phyloP scores from a whole-genome alignment of 805 yeast genomes.

The Wickerhamiella alocasiicola region DNA sequence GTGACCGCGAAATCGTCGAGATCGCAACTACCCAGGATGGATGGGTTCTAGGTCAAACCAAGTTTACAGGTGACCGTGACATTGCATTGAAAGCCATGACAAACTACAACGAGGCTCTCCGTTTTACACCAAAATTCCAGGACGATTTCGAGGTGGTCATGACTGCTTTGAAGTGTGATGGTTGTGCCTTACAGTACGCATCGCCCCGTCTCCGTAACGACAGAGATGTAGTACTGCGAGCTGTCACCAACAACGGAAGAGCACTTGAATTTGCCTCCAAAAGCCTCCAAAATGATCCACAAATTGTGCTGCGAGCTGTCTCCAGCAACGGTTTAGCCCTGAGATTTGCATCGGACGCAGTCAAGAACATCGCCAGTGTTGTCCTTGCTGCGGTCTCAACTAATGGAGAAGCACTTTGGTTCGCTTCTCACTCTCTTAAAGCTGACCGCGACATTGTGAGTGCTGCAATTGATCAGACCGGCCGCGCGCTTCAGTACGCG shows the following conservation, averaged over 20 bases:
- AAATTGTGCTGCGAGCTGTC: neutral
- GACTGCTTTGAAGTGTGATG: neutral
- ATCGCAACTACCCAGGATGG: neutral
- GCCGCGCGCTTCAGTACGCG: constrained; percentile 1
- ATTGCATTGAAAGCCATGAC: neutral
- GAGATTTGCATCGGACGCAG: neutral
- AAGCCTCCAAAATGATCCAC: neutral
- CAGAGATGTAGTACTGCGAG: neutral
- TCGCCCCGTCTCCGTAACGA: neutral
- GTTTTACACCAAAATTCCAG: neutral
- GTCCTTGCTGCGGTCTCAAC: neutral
- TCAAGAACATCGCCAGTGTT: neutral
- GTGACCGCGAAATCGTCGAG: constrained; percentile 1
- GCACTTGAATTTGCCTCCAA: neutral
- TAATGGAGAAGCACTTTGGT: neutral
- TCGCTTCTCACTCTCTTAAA: neutral
- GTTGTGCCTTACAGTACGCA: neutral
- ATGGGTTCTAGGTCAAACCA: neutral
- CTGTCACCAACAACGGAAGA: neutral
- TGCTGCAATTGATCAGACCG: neutral
- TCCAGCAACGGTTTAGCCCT: neutral
- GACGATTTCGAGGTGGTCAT: neutral
- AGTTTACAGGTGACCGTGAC: neutral
- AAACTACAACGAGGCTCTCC: neutral
- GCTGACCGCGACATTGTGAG: neutral